Evolutionary conservation across 2,329 filamentous ascomycete genomes (phyloP), one percentile per base, ranked within the genome.

Genomic region (Plectosphaerella cucumerina): DNA sequence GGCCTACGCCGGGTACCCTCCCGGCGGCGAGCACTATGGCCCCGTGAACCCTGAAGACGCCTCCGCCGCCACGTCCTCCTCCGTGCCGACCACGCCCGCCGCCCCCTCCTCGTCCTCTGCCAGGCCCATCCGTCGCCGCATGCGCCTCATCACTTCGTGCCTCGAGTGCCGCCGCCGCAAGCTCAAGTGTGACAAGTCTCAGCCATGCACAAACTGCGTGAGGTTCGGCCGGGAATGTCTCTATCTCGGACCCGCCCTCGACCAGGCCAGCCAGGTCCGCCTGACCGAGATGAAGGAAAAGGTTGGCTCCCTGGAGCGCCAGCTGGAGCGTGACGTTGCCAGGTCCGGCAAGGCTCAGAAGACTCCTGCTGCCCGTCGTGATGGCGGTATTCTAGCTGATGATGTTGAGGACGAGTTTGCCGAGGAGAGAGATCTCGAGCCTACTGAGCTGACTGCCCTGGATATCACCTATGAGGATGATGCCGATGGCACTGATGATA

Each of bases 241-340:
- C 35, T 89, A 87, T 62, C 75, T 90, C 34, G 81, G 83, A 2
- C 79, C 83, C 0, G 78, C 83, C 20, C 72, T 88, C n/a, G 87
- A 90, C 64, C 78, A 86, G 53, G 81, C 81, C 8, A 82, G 82
- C 49, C 85, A 89, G 65, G 75, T 85, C 58, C 85, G 84, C 59
- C 74, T 91, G 49, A 86, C 85, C 4, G 85, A 90, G 61, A 85
- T 91, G 65, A 91, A 91, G 69, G 87, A 91, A 65, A 86, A 86
- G 66, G 87, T 90, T 67, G 86, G 86, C 22, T 82, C 80, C 9
- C 69, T 90, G 17, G 87, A 90, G 68, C 76, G 82, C 49, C 80
- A 84, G 50, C 73, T 90, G 6, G 87, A 90, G 65, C 73, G 83
- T 42, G 85, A 89, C 63, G 80, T 87, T 26, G 82, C 81, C 15